A percentile compares a stretch with the other conserved stretches of the same genome.
Evolutionary conservation across 225 moss, liverwort and hornwort genomes (phyloP).

Genomic region (Pseudoscleropodium purum): DNA sequence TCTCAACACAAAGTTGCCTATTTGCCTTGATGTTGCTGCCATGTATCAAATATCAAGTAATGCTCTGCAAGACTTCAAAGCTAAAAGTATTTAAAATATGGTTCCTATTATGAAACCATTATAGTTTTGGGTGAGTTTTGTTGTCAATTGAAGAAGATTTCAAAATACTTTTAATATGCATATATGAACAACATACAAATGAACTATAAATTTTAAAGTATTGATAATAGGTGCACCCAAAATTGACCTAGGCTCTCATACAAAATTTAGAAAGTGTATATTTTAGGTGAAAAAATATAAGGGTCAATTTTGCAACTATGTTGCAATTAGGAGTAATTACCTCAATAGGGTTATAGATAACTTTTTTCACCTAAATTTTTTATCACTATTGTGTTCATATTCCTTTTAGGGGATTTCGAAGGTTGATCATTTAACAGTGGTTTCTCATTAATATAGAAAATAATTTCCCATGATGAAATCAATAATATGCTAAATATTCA

Average conservation of each 20-base stretch:
- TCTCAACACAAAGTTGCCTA: not conserved
- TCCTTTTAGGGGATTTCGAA: too few species aligned
- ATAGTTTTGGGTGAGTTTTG: not conserved
- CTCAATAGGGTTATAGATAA: not conserved
- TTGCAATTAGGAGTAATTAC: too few species aligned
- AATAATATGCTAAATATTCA: not conserved
- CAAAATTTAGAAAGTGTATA: not conserved
- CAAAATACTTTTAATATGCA: not conserved
- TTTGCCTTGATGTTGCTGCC: not conserved
- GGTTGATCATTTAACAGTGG: not conserved
- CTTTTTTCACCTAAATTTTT: not conserved
- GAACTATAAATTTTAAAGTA: not conserved
- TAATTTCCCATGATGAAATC: not conserved
- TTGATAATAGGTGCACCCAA: not conserved
- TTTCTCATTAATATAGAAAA: not conserved
- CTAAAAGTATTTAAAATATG: not conserved
- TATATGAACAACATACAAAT: not conserved
- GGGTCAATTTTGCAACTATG: not conserved
- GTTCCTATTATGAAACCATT: not conserved
- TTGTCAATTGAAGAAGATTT: not conserved
- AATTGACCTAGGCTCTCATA: not conserved
- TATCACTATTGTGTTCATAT: too few species aligned
- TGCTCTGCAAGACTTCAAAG: not conserved
- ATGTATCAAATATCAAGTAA: not conserved
- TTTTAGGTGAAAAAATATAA: too few species aligned